A percentile compares a stretch with the other conserved stretches of the same genome.
Conservation (phyloP, 1,284 basidiomycete species). For the Chalciporus sp. region DNA sequence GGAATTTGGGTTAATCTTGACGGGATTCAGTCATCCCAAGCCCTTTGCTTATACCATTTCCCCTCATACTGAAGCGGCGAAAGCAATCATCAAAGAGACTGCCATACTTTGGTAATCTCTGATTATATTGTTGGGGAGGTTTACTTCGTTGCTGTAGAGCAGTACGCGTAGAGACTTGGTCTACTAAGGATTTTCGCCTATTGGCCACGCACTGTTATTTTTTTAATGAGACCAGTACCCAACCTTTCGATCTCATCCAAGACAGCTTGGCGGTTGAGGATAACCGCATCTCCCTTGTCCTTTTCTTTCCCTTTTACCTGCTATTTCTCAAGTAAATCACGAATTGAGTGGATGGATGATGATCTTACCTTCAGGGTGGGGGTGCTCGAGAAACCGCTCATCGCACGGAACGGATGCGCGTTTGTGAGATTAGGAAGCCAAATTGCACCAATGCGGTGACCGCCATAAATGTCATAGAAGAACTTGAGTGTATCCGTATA, state of each 20-base stretch:
- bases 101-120: slow-evolving; percentile 24
- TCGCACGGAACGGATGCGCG: slow-evolving; percentile 74
- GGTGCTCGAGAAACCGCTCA: slow-evolving; percentile 76
- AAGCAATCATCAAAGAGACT: slow-evolving; percentile 30
- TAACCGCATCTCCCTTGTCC: slow-evolving; percentile 60
- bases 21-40: slow-evolving; percentile 28
- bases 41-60: slow-evolving; percentile 34
- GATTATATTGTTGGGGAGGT: background rate
- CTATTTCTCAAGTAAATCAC: slow-evolving; percentile 25
- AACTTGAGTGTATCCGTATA: slow-evolving; percentile 82
- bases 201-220: slow-evolving; percentile 41
- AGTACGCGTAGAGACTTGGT: background rate
- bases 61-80: slow-evolving; percentile 34
- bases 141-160: background rate
- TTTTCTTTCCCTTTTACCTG: slow-evolving; percentile 55
- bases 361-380: slow-evolving; percentile 45
- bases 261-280: slow-evolving; percentile 71
- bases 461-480: slow-evolving; percentile 87
- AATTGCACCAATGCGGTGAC: slow-evolving; percentile 77
- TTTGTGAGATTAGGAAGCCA: slow-evolving; percentile 79
- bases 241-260: slow-evolving; percentile 81
- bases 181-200: background rate
- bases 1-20: background rate
- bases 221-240: slow-evolving; percentile 70
- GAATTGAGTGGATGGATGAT: background rate